Evolutionary conservation across 148 eudicot species (phyloP).

Genomic region (Amaranthus palmeri): DNA sequence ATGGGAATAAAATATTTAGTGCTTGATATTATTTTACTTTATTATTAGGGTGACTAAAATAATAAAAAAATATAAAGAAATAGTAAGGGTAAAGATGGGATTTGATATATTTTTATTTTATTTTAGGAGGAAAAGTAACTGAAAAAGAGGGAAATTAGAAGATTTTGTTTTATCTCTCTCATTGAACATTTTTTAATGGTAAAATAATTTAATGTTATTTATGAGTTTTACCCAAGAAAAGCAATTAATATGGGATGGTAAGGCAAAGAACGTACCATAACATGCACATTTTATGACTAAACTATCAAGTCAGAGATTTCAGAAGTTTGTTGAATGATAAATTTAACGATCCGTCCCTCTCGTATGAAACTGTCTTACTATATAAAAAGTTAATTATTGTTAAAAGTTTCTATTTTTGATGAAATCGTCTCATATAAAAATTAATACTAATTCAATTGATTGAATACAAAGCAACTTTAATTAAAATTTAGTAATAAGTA

Average conservation of each 20-base stretch:
- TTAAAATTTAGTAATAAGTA: too few species aligned
- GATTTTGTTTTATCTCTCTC: slow-evolving; percentile 11
- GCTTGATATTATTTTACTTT: too few species aligned
- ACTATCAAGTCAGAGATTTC: slow-evolving; percentile 43
- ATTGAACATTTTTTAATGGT: too few species aligned
- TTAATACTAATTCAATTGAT: too few species aligned
- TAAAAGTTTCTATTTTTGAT: too few species aligned
- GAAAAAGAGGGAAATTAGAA: slow-evolving; percentile 20
- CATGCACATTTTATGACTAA: slow-evolving; percentile 52
- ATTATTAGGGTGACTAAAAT: background rate
- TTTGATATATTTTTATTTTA: background rate
- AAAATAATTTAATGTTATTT: background rate
- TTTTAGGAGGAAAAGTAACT: slow-evolving; percentile 12
- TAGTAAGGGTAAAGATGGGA: background rate
- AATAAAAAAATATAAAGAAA: background rate
- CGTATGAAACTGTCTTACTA: too few species aligned
- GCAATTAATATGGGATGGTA: slow-evolving; percentile 24
- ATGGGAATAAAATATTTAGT: background rate
- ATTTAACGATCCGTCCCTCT: background rate
- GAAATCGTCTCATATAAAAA: too few species aligned
- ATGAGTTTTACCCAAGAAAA: background rate
- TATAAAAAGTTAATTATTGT: too few species aligned
- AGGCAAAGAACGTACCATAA: slow-evolving; percentile 21
- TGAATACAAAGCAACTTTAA: too few species aligned
- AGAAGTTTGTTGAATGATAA: slow-evolving; percentile 29